A percentile compares a stretch with the other conserved stretches of the same genome.
Conservation (phyloP, 2,329 filamentous ascomycete genomes). For the Aspergillus vadensis region DNA sequence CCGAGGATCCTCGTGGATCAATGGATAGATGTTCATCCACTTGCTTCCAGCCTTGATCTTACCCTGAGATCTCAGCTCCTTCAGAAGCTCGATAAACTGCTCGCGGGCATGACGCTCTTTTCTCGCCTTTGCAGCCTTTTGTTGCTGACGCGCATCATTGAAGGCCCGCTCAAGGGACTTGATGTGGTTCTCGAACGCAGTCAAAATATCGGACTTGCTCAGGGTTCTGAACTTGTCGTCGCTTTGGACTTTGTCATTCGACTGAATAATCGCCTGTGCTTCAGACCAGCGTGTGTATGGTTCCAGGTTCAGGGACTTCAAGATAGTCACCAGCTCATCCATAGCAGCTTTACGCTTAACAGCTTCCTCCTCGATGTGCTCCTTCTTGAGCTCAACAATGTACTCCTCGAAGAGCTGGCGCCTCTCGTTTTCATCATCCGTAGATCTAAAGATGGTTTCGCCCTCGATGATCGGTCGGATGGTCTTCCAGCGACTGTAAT, state of each 20-base stretch:
- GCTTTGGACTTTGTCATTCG: slow-evolving; percentile 72
- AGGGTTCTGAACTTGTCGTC: slow-evolving; percentile 85
- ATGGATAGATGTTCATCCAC: slow-evolving; percentile 78
- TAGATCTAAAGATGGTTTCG: slow-evolving; percentile 92
- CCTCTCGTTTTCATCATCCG: slow-evolving; percentile 82
- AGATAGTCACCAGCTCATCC: slow-evolving; percentile 75
- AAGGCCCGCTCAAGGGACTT: slow-evolving; percentile 86
- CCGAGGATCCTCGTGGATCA: slow-evolving; percentile 77
- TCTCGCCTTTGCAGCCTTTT: slow-evolving; percentile 78
- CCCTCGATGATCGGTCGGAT: slow-evolving; percentile 91
- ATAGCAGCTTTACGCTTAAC: slow-evolving; percentile 75
- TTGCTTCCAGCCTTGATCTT: slow-evolving; percentile 88
- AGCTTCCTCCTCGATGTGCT: slow-evolving; percentile 74
- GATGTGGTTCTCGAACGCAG: slow-evolving; percentile 92
- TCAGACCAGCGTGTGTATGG: slow-evolving; percentile 95
- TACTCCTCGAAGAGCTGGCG: slow-evolving; percentile 94
- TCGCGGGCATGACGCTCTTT: slow-evolving; percentile 86
- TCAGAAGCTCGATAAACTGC: slow-evolving; percentile 71
- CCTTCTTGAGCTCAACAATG: slow-evolving; percentile 77
- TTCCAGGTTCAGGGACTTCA: slow-evolving; percentile 80
- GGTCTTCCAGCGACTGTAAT: slow-evolving; percentile 97
- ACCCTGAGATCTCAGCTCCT: slow-evolving; percentile 71
- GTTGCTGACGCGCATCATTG: slow-evolving; percentile 85
- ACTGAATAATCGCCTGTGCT: slow-evolving; percentile 78
- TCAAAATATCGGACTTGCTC: slow-evolving; percentile 85